Conservation (phyloP, 306 rosid species). For the Trifolium pratense region DNA sequence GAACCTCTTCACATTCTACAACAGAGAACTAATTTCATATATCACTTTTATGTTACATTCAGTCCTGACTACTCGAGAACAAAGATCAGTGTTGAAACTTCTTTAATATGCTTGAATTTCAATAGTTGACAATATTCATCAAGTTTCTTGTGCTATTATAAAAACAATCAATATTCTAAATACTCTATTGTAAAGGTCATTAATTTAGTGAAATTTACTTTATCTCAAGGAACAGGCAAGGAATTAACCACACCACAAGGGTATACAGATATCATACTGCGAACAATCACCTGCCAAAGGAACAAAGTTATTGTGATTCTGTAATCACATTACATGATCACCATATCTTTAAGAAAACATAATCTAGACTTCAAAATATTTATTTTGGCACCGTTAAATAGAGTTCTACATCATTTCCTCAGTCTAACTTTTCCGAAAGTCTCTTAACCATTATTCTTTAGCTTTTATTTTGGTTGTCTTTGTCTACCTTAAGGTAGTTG, state of each 20-base stretch:
- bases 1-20: background rate
- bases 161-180: no score
- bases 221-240: background rate
- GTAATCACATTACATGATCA: background rate
- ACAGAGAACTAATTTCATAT: background rate
- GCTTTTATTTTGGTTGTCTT: background rate
- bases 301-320: background rate
- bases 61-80: background rate
- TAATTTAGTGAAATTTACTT: background rate
- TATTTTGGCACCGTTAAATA: background rate
- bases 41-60: background rate
- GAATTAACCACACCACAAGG: background rate
- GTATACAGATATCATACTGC: background rate
- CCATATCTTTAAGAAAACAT: background rate
- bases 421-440: no score
- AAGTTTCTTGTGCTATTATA: background rate
- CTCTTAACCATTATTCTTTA: background rate
- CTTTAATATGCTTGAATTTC: slow-evolving; percentile 2
- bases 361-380: background rate
- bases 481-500: slow-evolving; percentile 3
- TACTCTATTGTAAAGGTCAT: background rate
- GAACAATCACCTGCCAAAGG: background rate
- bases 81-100: background rate
- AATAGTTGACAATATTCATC: background rate
- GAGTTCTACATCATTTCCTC: background rate